Evolutionary conservation across 176 grass and related monocot species (phyloP).

Genomic region (Tillandsia leiboldiana): DNA sequence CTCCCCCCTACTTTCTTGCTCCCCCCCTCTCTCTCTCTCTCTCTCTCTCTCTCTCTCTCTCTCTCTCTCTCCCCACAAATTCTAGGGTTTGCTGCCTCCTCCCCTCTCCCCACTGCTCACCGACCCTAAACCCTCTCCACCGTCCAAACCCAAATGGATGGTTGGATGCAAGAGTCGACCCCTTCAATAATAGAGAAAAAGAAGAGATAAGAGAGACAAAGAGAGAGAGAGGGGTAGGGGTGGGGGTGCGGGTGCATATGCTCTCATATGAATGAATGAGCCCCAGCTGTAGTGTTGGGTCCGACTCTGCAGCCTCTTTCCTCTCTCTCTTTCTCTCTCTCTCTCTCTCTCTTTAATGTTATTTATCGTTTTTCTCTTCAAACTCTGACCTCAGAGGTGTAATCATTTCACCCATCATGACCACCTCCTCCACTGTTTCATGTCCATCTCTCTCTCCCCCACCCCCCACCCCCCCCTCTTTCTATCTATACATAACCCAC

Average conservation of each 20-base stretch:
- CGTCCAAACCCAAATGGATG: constrained; percentile 21
- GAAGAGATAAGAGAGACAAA: constrained; percentile 15
- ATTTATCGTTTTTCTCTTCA: constrained; percentile 41
- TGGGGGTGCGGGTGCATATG: not conserved
- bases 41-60: not conserved
- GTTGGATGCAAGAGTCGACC: not conserved
- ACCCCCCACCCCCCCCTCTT: constrained; percentile 18
- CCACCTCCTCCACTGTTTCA: constrained; percentile 5
- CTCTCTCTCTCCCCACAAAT: not conserved
- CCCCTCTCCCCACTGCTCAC: not conserved
- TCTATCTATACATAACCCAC: constrained; percentile 41
- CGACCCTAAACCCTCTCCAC: not conserved
- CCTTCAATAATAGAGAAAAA: constrained; percentile 1
- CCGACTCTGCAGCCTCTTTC: constrained; percentile 15
- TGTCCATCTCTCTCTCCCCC: not conserved
- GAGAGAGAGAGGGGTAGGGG: constrained; percentile 9
- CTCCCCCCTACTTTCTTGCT: constrained; percentile 25
- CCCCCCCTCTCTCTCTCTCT: constrained; percentile 16
- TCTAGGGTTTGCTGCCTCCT: constrained; percentile 33
- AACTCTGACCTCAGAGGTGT: constrained; percentile 19
- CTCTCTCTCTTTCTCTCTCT: constrained; percentile 42
- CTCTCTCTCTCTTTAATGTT: constrained; percentile 41
- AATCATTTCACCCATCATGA: constrained; percentile 95
- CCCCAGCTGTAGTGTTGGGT: constrained; percentile 38
- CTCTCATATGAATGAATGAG: constrained; percentile 18